Base-by-base conservation (phyloP, 108 stramenopile species). In the Cyclotella kingstonii region DNA sequence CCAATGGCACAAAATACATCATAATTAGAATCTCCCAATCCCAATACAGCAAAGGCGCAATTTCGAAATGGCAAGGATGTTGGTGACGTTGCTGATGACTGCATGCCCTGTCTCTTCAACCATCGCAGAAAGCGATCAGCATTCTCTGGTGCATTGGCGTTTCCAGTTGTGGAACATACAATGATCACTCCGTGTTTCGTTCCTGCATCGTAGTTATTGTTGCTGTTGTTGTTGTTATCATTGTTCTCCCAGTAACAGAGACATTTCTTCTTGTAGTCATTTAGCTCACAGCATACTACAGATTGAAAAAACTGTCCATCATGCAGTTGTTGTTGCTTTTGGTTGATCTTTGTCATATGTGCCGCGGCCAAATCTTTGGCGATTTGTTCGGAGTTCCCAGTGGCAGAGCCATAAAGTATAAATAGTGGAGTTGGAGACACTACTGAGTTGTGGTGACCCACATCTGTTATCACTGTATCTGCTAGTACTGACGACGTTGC, bases 141-240 rank as follows among this genome's bases (percentile, higher is more conserved):
- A 64, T 93, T 94, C 62, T 94, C 93, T 25, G 95, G 95, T 0
- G 87, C 57, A 59, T 96, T 90, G 26, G 88, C 95, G 51, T 96
- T 94, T 4, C 95, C 95, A 5, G 93, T 96, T 25, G 95, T 96
- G 33, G 89, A 88, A 9, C 82, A 75, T 4, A 94, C 76, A 1
- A 94, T 54, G 18, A 94, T 39, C 8, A 91, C 14, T 14, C 84
- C 86, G 54, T 86, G 83, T 43, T 83, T 84, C 50, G 42, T 18
- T 21, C 41, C 51, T 28, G 25, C 6, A 39, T 56, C 49, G 12
- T n/a, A n/a, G n/a, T n/a, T n/a, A n/a, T n/a, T n/a, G n/a, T n/a
- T n/a, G n/a, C n/a, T n/a, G n/a, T n/a, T n/a, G 61, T 54, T 1
- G 78, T 40, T 9, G 46, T 53, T 2, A 64, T 70, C 8, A 6